phyloP scores from a whole-genome alignment of 441 rosid species.

The Populus hybrid region DNA sequence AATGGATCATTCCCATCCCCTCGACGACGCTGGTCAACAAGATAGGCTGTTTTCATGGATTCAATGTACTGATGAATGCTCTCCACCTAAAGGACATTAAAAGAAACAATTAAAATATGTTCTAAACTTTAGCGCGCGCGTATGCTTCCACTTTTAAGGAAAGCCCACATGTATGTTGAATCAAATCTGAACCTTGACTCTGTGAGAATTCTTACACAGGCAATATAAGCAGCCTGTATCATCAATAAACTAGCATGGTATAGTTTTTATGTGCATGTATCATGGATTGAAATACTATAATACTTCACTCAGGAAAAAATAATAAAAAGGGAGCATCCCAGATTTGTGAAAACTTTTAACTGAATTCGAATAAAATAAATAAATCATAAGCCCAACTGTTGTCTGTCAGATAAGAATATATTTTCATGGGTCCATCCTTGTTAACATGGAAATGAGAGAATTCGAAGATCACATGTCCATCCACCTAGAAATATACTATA shows the following conservation, averaged over 20 bases:
- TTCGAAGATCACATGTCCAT: neutral
- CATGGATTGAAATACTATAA: neutral
- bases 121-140: too few species aligned
- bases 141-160: neutral
- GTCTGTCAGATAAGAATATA: neutral
- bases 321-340: neutral
- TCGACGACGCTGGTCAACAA: constrained; percentile 84
- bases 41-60: constrained; percentile 89
- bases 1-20: constrained; percentile 86
- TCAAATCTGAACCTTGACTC: neutral
- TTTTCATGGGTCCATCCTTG: neutral
- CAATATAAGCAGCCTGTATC: neutral
- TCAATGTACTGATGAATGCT: constrained; percentile 90
- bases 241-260: neutral
- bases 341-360: constrained; percentile 1
- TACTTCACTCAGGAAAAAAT: neutral
- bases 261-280: neutral
- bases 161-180: neutral
- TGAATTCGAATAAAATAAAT: neutral
- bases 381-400: neutral
- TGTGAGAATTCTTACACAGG: neutral
- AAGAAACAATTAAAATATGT: neutral
- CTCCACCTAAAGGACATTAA: constrained; percentile 60
- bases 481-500: neutral
- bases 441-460: neutral